Evolutionary conservation across 2,329 filamentous ascomycete species (phyloP).

Genomic region (Phyllosticta citriasiana): DNA sequence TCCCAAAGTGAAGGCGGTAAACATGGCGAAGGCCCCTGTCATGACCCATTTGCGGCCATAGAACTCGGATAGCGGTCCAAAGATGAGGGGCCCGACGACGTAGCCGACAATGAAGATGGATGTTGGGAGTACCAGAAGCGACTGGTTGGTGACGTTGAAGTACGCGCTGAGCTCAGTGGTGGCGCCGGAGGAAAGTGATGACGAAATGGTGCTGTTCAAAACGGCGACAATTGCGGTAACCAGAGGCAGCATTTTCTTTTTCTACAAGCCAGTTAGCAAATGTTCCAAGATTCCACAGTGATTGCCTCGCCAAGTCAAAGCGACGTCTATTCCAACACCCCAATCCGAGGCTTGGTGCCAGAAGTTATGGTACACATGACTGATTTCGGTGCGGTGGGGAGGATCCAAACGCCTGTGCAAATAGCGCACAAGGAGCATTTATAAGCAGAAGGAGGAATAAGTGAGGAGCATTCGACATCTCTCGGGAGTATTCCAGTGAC

Average conservation of each 20-base stretch:
- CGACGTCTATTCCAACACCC: too few species aligned
- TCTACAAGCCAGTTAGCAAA: slow-evolving; percentile 24
- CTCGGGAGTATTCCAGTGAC: too few species aligned
- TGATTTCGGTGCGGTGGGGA: too few species aligned
- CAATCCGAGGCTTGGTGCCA: too few species aligned
- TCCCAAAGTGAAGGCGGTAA: slow-evolving; percentile 36
- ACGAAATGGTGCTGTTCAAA: slow-evolving; percentile 59
- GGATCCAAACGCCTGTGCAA: too few species aligned
- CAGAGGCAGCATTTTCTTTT: slow-evolving; percentile 46
- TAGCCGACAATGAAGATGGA: slow-evolving; percentile 43
- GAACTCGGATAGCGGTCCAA: slow-evolving; percentile 35
- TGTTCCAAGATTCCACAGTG: neutral
- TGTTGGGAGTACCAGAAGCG: slow-evolving; percentile 36
- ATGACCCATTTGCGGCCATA: slow-evolving; percentile 39
- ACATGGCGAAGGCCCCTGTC: slow-evolving; percentile 39
- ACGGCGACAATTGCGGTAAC: slow-evolving; percentile 49
- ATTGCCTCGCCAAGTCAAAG: too few species aligned
- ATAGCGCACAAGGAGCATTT: too few species aligned
- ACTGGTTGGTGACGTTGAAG: slow-evolving; percentile 44
- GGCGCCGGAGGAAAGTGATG: slow-evolving; percentile 54
- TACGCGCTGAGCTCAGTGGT: slow-evolving; percentile 47
- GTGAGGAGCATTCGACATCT: too few species aligned
- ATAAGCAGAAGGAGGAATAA: too few species aligned
- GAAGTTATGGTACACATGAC: too few species aligned
- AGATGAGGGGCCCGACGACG: slow-evolving; percentile 34